phyloP scores from a whole-genome alignment of 2,329 filamentous ascomycete species.

The Sarocladium brachiariae region DNA sequence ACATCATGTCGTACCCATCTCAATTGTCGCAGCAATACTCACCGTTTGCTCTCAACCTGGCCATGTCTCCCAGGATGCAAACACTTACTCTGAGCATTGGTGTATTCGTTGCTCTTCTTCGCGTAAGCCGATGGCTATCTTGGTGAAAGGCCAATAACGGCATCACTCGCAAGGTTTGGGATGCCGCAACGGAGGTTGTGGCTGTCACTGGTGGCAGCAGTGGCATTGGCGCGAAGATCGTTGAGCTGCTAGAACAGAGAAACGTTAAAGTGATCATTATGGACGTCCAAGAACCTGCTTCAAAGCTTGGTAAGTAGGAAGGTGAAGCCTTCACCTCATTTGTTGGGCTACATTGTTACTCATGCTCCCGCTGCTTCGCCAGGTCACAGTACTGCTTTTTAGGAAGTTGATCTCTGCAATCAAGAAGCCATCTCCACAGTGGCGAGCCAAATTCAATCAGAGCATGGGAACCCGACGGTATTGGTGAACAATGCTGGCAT shows the following conservation, averaged over 20 bases:
- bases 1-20: not conserved
- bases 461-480: conserved; percentile 53
- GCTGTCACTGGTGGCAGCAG: conserved; percentile 63
- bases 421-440: conserved; percentile 38
- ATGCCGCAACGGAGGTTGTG: conserved; percentile 46
- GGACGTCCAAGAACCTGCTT: conserved; percentile 37
- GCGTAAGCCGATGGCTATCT: not conserved
- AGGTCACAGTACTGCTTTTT: conserved; percentile 33
- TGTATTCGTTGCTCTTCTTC: not conserved
- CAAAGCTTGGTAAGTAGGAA: conserved; percentile 15
- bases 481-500: conserved; percentile 62
- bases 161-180: not conserved
- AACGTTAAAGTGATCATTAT: conserved; percentile 58
- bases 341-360: not conserved
- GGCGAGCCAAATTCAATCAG: conserved; percentile 39
- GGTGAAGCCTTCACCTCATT: conserved; percentile 11
- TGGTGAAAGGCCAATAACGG: not conserved
- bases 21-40: not conserved
- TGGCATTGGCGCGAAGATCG: conserved; percentile 59
- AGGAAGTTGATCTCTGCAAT: conserved; percentile 58
- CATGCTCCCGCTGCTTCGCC: not conserved
- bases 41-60: not conserved
- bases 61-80: not conserved
- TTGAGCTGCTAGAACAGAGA: conserved; percentile 33
- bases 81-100: not conserved